Evolutionary conservation across 1,139 yeast species (phyloP).

Genomic region (Ogataea hybrid): DNA sequence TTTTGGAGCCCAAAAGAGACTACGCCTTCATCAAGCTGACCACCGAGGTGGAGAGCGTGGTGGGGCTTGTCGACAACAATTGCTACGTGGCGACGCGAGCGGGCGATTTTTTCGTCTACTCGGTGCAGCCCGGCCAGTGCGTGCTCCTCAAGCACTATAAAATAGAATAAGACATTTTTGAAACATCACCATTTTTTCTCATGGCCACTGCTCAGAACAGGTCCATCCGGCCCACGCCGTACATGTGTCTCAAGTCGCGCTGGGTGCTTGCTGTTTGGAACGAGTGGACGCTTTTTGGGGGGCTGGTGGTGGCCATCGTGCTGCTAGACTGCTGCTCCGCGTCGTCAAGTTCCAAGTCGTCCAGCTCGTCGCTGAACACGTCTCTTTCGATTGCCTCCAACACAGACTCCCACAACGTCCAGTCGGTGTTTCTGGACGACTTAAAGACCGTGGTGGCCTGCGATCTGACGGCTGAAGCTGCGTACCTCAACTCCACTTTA

Average conservation of each 20-base stretch:
- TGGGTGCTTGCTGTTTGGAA: constrained; percentile 19
- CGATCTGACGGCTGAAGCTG: constrained; percentile 4
- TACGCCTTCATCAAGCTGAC: constrained; percentile 36
- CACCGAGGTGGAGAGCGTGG: constrained; percentile 19
- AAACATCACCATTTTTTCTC: constrained; percentile 4
- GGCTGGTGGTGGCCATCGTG: constrained; percentile 7
- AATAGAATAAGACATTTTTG: constrained; percentile 11
- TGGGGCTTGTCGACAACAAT: constrained; percentile 23
- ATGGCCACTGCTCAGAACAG: constrained; percentile 22
- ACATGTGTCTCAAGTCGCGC: constrained; percentile 25
- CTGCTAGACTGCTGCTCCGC: neutral
- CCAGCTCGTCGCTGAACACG: neutral
- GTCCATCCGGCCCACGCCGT: constrained; percentile 21
- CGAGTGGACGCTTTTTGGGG: constrained; percentile 7
- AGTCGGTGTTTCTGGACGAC: constrained; percentile 1
- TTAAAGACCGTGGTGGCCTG: constrained; percentile 1
- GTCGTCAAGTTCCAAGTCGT: neutral
- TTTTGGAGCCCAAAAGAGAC: constrained; percentile 40
- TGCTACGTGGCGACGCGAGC: constrained; percentile 26
- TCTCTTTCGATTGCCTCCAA: neutral
- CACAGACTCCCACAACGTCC: neutral
- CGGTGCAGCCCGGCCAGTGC: constrained; percentile 31
- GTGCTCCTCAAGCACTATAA: constrained; percentile 36
- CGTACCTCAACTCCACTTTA: constrained; percentile 5
- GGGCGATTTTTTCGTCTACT: constrained; percentile 23